These are phyloP conservation scores for Venturiaceae sp. DNA, from an alignment of 2,329 filamentous ascomycete genomes.

Conservation along the genomic window DNA sequence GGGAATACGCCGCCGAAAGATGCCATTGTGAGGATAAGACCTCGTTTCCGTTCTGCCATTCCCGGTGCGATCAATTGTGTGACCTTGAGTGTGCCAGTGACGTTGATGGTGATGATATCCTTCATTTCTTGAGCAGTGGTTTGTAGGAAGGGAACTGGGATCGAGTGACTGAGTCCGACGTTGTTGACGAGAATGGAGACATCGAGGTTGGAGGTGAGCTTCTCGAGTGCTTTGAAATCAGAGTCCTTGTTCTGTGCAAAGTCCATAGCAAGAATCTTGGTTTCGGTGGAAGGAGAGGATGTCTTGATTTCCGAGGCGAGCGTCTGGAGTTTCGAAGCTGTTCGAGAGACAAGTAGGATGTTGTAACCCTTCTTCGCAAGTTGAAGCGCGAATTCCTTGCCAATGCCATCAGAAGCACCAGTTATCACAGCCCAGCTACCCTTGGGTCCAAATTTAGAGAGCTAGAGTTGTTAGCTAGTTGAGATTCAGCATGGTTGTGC, in stretches of 20 bases:
- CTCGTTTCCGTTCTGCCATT: conserved; percentile 74
- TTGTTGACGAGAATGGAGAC: conserved; percentile 91
- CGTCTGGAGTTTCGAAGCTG: conserved; percentile 77
- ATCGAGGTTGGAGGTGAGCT: conserved; percentile 63
- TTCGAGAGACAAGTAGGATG: conserved; percentile 87
- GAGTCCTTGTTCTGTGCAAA: conserved; percentile 69
- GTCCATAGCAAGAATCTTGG: conserved; percentile 83
- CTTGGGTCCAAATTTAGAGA: conserved; percentile 81
- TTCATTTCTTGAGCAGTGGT: conserved; percentile 72
- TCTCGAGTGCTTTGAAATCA: conserved; percentile 68
- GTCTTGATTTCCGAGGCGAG: conserved; percentile 66
- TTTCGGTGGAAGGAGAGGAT: conserved; percentile 46
- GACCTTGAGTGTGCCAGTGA: conserved; percentile 76
- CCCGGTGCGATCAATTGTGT: conserved; percentile 78
- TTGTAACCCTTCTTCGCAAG: conserved; percentile 91
- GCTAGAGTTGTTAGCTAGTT: conserved; percentile 39
- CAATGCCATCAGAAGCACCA: conserved; percentile 90
- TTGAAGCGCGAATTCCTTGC: conserved; percentile 90
- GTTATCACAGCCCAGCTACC: conserved; percentile 93
- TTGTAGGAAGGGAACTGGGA: conserved; percentile 79
- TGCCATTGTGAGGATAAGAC: conserved; percentile 92
- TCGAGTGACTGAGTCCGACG: conserved; percentile 87
- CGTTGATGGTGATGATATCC: conserved; percentile 93
- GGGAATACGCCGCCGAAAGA: conserved; percentile 91
- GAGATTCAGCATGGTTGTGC: background rate